These are phyloP conservation scores for Phytophthora europaea DNA, from an alignment of 352 stramenopile genomes.

Conservation along the genomic window DNA sequence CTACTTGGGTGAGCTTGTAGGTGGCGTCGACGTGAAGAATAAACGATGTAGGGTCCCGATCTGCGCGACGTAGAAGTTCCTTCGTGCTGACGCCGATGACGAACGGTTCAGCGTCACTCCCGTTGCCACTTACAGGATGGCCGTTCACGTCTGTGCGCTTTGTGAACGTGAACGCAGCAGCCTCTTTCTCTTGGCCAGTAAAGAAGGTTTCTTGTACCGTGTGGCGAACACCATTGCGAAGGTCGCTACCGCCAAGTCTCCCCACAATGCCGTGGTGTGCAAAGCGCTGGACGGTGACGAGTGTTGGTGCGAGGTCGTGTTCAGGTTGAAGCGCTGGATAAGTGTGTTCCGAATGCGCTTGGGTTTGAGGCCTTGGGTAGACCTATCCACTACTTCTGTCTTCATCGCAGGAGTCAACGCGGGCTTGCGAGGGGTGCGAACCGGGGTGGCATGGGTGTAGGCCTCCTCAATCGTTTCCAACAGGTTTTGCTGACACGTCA, in stretches of 20 bases:
- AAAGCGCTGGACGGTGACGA: slow-evolving; percentile 5
- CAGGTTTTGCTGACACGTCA: slow-evolving; percentile 2
- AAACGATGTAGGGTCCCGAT: slow-evolving; percentile 11
- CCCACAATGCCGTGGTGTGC: slow-evolving; percentile 12
- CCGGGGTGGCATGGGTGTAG: slow-evolving; percentile 8
- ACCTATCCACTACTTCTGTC: slow-evolving; percentile 3
- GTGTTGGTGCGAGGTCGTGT: neutral
- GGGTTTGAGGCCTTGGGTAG: slow-evolving; percentile 11
- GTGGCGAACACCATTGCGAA: neutral
- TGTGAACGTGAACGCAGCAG: slow-evolving; percentile 18
- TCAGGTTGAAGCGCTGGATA: slow-evolving; percentile 12
- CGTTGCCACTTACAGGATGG: slow-evolving; percentile 6
- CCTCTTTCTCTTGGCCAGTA: slow-evolving; percentile 21
- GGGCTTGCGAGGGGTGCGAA: neutral
- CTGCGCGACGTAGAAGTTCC: slow-evolving; percentile 9
- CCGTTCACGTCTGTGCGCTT: neutral
- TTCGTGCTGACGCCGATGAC: slow-evolving; percentile 21
- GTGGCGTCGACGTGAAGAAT: slow-evolving; percentile 42
- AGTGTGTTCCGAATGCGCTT: slow-evolving; percentile 25
- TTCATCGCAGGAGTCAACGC: slow-evolving; percentile 25
- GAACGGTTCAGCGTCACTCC: slow-evolving; percentile 17
- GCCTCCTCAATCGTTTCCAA: slow-evolving; percentile 20
- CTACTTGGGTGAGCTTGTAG: slow-evolving; percentile 35
- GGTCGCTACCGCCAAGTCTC: slow-evolving; percentile 15
- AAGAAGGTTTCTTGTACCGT: slow-evolving; percentile 6